Evolutionary conservation across 306 rosid species (phyloP), one percentile per base, ranked within the genome.

Genomic region (Astragalus membranaceus): DNA sequence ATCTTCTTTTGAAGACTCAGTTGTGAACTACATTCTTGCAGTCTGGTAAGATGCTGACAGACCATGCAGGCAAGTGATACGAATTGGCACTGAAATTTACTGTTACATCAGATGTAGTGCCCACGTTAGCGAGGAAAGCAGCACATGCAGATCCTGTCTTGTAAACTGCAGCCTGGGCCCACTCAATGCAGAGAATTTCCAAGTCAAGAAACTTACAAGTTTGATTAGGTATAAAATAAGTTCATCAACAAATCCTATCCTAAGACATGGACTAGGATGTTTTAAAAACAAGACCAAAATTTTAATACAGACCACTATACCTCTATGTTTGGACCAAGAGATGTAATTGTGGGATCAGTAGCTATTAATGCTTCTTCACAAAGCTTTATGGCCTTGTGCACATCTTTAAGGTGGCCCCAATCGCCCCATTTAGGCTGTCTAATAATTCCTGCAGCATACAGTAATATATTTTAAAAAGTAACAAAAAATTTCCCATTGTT

Each of bases 31-130:
- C 99, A 79, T 82, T 91, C 86, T 95, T 89, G 96, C 99, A 95
- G 80, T 95, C 99, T 3, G 99, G 99, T 85, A 95, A 80, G 76
- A 95, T 95, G 95, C 99, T 95, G 66, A 95, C 99, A 68, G 99
- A 95, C 99, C 99, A 95, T 2, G 99, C 95, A 39, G 97, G 99
- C 87, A 95, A 80, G 67, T 71, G 78, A 83, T 95, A 89, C 37
- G 91, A 84, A 37, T 89, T 89, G 52, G 95, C 97, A 63, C 76
- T 83, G 82, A 95, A 95, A 10, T 85, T 83, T 74, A 87, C 89
- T 2, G 96, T 86, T 82, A 76, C 88, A 41, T 86, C 97, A 23
- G 95, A 84, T 23, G 64, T 48, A 35, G 92, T 69, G 74, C 66
- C 95, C 23, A 79, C 75, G 13, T 91, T 95, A 61, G 99, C 95